Conservation (phyloP, 352 stramenopile genomes). For the Halophytophthora batemanensis region DNA sequence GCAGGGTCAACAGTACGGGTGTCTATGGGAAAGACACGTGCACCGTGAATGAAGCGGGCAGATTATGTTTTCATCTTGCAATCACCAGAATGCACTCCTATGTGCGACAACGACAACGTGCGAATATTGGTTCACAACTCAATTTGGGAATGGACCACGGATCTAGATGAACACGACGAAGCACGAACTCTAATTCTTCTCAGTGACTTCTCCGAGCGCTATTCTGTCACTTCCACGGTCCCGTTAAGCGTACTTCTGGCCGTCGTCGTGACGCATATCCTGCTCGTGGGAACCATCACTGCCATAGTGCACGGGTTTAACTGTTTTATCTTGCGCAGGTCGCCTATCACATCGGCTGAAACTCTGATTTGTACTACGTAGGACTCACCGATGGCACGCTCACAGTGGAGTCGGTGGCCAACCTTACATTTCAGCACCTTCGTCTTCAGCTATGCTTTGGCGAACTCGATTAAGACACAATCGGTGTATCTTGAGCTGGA, state of each 20-base stretch:
- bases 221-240: constrained; percentile 2
- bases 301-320: constrained; percentile 7
- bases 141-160: not conserved
- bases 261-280: constrained; percentile 5
- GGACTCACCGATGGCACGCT: constrained; percentile 4
- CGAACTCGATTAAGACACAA: not conserved
- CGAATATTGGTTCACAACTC: constrained; percentile 6
- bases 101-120: constrained; percentile 1
- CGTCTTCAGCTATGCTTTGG: constrained; percentile 4
- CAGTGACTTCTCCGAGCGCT: constrained; percentile 1
- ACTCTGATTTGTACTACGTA: constrained; percentile 6
- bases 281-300: constrained; percentile 8
- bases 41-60: not conserved
- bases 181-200: not conserved
- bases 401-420: constrained; percentile 5
- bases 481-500: constrained; percentile 2
- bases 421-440: constrained; percentile 7
- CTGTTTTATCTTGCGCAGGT: constrained; percentile 6
- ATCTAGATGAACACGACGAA: not conserved
- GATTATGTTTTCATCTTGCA: constrained; percentile 6
- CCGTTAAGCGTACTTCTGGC: constrained; percentile 2
- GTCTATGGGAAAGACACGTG: constrained; percentile 2
- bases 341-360: constrained; percentile 4
- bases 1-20: constrained; percentile 4
- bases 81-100: not conserved